phyloP scores from a whole-genome alignment of 805 yeast genomes.

The Metschnikowia cerradonensis region DNA sequence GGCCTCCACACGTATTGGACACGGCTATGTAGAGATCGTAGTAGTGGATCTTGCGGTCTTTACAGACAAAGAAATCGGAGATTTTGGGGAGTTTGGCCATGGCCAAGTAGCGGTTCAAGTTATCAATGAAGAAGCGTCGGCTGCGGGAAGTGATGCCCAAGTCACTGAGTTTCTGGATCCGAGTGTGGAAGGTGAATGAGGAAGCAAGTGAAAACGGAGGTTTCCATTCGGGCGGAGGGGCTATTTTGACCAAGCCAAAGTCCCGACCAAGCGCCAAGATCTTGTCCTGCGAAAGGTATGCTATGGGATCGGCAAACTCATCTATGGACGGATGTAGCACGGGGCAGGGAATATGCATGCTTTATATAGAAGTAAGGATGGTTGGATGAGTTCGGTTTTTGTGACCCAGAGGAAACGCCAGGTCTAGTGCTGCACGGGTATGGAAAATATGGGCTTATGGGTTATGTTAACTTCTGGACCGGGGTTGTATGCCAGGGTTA shows the following conservation, averaged over 20 bases:
- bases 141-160: slow-evolving; percentile 60
- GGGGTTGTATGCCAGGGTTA: too few relatives aligned
- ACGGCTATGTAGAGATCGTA: slow-evolving; percentile 39
- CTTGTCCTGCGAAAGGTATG: slow-evolving; percentile 41
- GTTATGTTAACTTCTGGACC: too few relatives aligned
- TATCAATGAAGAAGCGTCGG: slow-evolving; percentile 57
- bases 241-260: slow-evolving; percentile 50
- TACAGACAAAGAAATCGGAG: slow-evolving; percentile 19
- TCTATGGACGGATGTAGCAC: slow-evolving; percentile 40
- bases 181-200: slow-evolving; percentile 58
- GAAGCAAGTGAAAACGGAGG: slow-evolving; percentile 56
- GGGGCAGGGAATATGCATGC: slow-evolving; percentile 39
- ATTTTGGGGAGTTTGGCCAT: slow-evolving; percentile 36
- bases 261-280: slow-evolving; percentile 39
- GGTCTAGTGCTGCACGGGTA: too few relatives aligned
- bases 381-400: too few relatives aligned
- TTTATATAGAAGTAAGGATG: background rate
- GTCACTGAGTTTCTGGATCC: slow-evolving; percentile 65
- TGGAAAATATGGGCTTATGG: too few relatives aligned
- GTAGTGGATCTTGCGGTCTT: slow-evolving; percentile 23
- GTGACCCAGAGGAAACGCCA: too few relatives aligned
- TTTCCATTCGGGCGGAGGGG: slow-evolving; percentile 51
- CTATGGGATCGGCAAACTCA: slow-evolving; percentile 50
- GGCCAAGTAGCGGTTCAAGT: slow-evolving; percentile 52
- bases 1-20: slow-evolving; percentile 16